phyloP scores from a whole-genome alignment of 306 rosid genomes.

The Acacia acuminata region DNA sequence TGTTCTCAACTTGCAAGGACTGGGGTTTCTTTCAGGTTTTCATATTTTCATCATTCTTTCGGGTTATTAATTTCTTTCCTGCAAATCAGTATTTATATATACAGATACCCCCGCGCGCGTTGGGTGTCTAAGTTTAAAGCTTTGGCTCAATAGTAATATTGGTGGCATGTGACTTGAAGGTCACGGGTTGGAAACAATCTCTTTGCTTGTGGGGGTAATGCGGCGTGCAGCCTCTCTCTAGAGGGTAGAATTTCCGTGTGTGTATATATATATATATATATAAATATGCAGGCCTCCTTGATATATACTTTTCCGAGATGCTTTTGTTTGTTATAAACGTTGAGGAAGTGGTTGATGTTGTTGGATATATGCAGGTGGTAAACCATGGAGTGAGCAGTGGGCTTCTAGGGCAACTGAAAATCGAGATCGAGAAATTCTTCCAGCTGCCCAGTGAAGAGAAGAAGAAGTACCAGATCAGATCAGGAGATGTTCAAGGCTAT shows the following conservation, averaged over 20 bases:
- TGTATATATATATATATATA: too few species aligned
- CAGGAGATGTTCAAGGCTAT: slow-evolving; percentile 76
- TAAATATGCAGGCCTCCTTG: neutral
- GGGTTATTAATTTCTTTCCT: neutral
- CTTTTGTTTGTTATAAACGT: neutral
- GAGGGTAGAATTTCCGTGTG: too few species aligned
- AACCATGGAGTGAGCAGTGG: slow-evolving; percentile 70
- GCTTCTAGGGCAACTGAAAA: slow-evolving; percentile 47
- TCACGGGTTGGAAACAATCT: too few species aligned
- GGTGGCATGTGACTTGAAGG: too few species aligned
- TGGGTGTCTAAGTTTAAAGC: neutral
- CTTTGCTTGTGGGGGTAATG: too few species aligned
- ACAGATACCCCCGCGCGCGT: neutral
- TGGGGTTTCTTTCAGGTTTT: slow-evolving; percentile 93
- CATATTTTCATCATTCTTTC: neutral
- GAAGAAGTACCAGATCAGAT: slow-evolving; percentile 46
- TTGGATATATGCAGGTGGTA: slow-evolving; percentile 48
- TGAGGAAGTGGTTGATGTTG: neutral
- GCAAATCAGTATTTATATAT: neutral
- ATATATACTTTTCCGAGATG: neutral
- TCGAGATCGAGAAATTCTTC: slow-evolving; percentile 64
- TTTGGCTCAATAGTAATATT: neutral
- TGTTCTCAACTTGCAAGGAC: slow-evolving; percentile 62
- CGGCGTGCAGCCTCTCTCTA: too few species aligned
- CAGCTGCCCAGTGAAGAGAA: slow-evolving; percentile 67